phyloP scores from a whole-genome alignment of 2,329 filamentous ascomycete species.

The Colletotrichum musae region DNA sequence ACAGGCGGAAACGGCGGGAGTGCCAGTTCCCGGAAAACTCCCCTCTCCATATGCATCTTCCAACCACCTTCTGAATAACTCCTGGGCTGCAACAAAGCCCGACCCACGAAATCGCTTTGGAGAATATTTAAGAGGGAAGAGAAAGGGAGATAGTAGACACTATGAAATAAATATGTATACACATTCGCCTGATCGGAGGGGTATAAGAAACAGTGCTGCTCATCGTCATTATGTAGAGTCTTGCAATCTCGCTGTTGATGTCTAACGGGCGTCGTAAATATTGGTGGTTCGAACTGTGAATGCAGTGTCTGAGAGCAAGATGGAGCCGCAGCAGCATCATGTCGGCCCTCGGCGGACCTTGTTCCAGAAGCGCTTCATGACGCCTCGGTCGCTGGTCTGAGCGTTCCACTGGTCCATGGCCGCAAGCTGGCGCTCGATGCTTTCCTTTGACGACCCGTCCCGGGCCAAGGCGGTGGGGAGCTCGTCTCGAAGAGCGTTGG shows the following conservation, averaged over 20 bases:
- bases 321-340: neutral
- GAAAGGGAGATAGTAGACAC: constrained; percentile 27
- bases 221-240: constrained; percentile 23
- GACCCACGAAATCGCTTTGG: constrained; percentile 8
- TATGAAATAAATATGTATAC: constrained; percentile 33
- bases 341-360: constrained; percentile 62
- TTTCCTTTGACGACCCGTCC: constrained; percentile 62
- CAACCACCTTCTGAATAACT: constrained; percentile 10
- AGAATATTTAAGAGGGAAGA: constrained; percentile 1
- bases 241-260: constrained; percentile 26
- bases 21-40: constrained; percentile 4
- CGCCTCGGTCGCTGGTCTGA: constrained; percentile 64
- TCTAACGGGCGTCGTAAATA: constrained; percentile 18
- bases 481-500: constrained; percentile 50
- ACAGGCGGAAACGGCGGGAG: constrained; percentile 32
- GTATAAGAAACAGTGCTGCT: constrained; percentile 34
- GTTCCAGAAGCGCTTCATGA: constrained; percentile 77
- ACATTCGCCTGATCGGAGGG: constrained; percentile 19
- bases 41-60: neutral
- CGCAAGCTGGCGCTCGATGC: constrained; percentile 67
- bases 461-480: constrained; percentile 50
- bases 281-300: constrained; percentile 1
- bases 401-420: constrained; percentile 67
- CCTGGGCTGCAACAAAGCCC: constrained; percentile 9
- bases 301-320: constrained; percentile 6